Percentiles rank a stretch among this genome's conserved stretches.
Conservation (phyloP, 306 rosid genomes). For the Vicia villosa region DNA sequence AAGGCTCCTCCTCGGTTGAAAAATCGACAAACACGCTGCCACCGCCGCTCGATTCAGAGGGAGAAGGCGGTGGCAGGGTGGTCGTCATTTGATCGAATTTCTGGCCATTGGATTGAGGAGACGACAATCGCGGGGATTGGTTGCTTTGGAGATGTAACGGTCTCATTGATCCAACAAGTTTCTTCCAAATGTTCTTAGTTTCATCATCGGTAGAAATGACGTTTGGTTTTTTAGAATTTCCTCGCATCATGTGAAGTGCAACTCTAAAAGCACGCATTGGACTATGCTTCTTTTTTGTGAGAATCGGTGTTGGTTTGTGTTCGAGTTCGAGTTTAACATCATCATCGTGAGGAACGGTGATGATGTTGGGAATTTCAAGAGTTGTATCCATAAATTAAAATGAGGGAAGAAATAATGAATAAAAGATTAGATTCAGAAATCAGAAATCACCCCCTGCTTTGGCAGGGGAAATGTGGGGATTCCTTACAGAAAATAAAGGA, state of each 20-base stretch:
- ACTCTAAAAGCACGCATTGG: constrained; percentile 40
- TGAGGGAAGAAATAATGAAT: no score
- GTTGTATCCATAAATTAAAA: constrained; percentile 33
- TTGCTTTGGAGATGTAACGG: constrained; percentile 60
- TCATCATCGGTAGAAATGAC: neutral
- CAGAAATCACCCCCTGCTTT: constrained; percentile 6
- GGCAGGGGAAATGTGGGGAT: constrained; percentile 16
- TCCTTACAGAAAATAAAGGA: neutral
- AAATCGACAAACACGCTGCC: neutral
- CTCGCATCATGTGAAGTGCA: constrained; percentile 50
- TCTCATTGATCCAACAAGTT: constrained; percentile 57
- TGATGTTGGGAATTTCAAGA: neutral
- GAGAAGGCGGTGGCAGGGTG: neutral
- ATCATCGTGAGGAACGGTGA: neutral
- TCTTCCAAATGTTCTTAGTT: constrained; percentile 46
- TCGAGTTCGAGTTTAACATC: neutral
- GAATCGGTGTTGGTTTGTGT: neutral
- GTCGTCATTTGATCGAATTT: neutral
- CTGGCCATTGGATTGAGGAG: neutral
- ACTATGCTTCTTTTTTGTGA: constrained; percentile 29
- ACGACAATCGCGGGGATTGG: constrained; percentile 3
- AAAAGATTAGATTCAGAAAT: neutral
- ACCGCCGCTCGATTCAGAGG: neutral
- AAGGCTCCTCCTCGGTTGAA: neutral
- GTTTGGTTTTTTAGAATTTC: constrained; percentile 40